Base-by-base conservation (phyloP, 176 grass and related monocot genomes). In the Oryza punctata region DNA sequence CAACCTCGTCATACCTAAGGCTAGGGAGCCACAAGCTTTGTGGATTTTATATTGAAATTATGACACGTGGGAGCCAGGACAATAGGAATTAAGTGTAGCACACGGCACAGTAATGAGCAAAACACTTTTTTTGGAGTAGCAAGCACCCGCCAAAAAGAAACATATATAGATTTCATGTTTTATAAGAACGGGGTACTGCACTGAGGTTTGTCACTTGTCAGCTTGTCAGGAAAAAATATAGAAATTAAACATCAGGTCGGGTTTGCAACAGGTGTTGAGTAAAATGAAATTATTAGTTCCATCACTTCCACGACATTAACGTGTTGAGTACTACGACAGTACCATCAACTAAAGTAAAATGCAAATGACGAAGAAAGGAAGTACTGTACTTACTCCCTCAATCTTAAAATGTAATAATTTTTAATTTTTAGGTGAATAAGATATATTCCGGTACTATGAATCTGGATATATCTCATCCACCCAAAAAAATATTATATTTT, bases 331-430 rank as follows among this genome's bases (percentile, higher is more conserved):
- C 57, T 43, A 23, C 68, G 57, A 4, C 7, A 76, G 2, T 54
- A 15, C 29, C 13, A 84, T 52, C 44, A 67, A 75, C 13, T 83
- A 52, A 66, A 9, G 28, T 83, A 52, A 66, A 63, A n/a, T 5
- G 28, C 1, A 67, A 66, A 76, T 54, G n/a, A 43, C 37, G 6
- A 12, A 40, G 46, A 69, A 27, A 81, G 3, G 2, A 57, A 84
- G 15, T 57, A 18, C 4, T 4, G 4, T 52, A 18, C 47, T 52
- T 44, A 47, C n/a, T n/a, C n/a, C n/a, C n/a, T n/a, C n/a, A n/a
- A n/a, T n/a, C n/a, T n/a, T n/a, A n/a, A n/a, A n/a, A n/a, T n/a
- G n/a, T n/a, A n/a, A n/a, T n/a, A n/a, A n/a, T n/a, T n/a, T n/a
- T n/a, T n/a, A n/a, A n/a, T n/a, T n/a, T n/a, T n/a, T n/a, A n/a